Percentiles rank a stretch among this genome's conserved stretches.
Conservation (phyloP, 306 rosid species). For the Lablab purpureus region DNA sequence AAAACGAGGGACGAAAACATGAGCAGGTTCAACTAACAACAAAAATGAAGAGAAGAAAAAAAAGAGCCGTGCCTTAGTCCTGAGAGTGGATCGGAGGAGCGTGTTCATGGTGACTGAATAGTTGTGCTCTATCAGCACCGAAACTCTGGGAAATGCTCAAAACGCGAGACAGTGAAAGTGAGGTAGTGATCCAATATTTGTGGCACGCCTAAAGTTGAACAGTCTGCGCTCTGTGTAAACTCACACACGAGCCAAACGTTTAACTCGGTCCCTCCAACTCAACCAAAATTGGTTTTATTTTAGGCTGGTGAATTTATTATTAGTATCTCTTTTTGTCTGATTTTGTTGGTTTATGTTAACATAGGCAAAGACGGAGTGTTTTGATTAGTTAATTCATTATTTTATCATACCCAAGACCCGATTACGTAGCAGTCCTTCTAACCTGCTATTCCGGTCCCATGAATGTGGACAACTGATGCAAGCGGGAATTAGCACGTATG, state of each 20-base stretch:
- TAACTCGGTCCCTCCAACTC: neutral
- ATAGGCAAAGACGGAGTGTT: neutral
- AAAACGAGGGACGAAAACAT: neutral
- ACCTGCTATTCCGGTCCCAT: no score
- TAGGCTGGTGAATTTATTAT: neutral
- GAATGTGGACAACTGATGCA: neutral
- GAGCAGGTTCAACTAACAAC: conserved; percentile 5
- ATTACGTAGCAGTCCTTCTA: conserved; percentile 9
- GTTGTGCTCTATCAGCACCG: neutral
- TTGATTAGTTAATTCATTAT: neutral
- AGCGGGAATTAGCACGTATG: neutral
- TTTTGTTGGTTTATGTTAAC: neutral
- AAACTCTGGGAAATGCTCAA: neutral
- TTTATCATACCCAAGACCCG: neutral
- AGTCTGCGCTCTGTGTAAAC: neutral
- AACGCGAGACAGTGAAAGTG: neutral
- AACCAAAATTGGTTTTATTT: neutral
- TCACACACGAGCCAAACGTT: neutral
- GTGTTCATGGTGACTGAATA: conserved; percentile 24
- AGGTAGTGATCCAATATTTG: neutral
- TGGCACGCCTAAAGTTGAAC: neutral
- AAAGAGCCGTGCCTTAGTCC: conserved; percentile 30
- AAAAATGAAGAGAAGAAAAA: neutral
- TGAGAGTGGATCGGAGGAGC: conserved; percentile 49
- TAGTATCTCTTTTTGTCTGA: neutral